Percentiles rank a stretch among this genome's conserved stretches.
phyloP scores from a whole-genome alignment of 331 rosid genomes.

The Telfairia occidentalis region DNA sequence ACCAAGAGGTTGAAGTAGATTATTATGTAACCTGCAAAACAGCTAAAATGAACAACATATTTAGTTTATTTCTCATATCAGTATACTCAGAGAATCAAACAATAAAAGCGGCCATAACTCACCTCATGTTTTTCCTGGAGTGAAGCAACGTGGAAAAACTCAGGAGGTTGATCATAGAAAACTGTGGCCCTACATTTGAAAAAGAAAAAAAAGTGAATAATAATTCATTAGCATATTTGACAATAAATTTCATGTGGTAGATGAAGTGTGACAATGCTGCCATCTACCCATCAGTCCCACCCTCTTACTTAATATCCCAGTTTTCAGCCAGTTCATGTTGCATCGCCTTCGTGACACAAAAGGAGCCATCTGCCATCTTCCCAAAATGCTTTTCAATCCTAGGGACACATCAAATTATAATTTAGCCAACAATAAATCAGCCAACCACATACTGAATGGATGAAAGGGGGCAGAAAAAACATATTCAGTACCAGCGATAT shows the following conservation, averaged over 20 bases:
- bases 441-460: conserved; percentile 14
- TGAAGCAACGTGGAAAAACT: conserved; percentile 68
- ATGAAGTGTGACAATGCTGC: background rate
- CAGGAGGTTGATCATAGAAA: conserved; percentile 94
- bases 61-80: conserved; percentile 11
- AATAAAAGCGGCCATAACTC: conserved; percentile 12
- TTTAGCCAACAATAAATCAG: conserved; percentile 10
- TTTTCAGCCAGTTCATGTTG: conserved; percentile 94
- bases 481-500: conserved; percentile 62
- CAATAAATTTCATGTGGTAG: background rate
- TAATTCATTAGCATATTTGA: conserved; percentile 10
- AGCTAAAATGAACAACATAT: conserved; percentile 30
- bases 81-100: background rate
- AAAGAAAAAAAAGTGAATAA: conserved; percentile 5
- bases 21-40: conserved; percentile 59
- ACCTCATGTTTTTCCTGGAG: conserved; percentile 82
- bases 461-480: background rate
- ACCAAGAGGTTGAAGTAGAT: conserved; percentile 46
- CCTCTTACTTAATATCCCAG: conserved; percentile 83
- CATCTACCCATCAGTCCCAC: conserved; percentile 17
- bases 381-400: conserved; percentile 90
- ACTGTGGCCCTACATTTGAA: conserved; percentile 55
- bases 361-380: conserved; percentile 82
- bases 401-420: conserved; percentile 20
- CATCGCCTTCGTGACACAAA: conserved; percentile 92